Conservation (phyloP, 2,329 filamentous ascomycete genomes). For the Fusarium tupiense region DNA sequence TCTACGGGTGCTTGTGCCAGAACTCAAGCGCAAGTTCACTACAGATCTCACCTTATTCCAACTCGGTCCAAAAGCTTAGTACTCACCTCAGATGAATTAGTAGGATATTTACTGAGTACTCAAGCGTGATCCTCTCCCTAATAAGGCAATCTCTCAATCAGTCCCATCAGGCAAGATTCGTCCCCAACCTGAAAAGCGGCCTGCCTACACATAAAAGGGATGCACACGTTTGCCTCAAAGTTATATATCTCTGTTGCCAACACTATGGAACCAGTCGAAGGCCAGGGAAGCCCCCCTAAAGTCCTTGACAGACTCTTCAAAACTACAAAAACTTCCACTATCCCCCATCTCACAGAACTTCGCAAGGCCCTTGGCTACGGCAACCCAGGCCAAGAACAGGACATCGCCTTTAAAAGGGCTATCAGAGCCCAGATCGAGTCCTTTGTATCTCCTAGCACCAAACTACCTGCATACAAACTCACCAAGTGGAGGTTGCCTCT, state of each 20-base stretch:
- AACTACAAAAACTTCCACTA: conserved; percentile 1
- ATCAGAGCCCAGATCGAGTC: not conserved
- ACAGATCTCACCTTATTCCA: not conserved
- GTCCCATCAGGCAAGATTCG: not conserved
- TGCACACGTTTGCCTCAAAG: not conserved
- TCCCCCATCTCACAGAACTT: conserved; percentile 27
- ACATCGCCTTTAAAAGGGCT: conserved; percentile 32
- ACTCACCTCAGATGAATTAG: not conserved
- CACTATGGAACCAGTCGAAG: conserved; percentile 1
- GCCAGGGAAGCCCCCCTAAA: not conserved
- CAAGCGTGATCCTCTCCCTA: not conserved
- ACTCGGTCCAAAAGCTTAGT: not conserved
- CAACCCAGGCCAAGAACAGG: not conserved
- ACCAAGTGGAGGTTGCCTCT: conserved; percentile 14
- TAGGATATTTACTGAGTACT: not conserved
- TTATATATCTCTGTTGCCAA: not conserved
- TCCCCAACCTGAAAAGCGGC: not conserved
- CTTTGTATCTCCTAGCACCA: conserved; percentile 14
- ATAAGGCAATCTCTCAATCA: not conserved
- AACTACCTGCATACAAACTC: not conserved
- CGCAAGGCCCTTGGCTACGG: conserved; percentile 34
- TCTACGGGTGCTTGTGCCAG: not conserved
- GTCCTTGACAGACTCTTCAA: conserved; percentile 1
- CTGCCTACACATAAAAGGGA: not conserved
- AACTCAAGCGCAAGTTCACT: not conserved